Evolutionary conservation across 2,329 filamentous ascomycete genomes (phyloP).

Genomic region (Talaromyces marneffei): DNA sequence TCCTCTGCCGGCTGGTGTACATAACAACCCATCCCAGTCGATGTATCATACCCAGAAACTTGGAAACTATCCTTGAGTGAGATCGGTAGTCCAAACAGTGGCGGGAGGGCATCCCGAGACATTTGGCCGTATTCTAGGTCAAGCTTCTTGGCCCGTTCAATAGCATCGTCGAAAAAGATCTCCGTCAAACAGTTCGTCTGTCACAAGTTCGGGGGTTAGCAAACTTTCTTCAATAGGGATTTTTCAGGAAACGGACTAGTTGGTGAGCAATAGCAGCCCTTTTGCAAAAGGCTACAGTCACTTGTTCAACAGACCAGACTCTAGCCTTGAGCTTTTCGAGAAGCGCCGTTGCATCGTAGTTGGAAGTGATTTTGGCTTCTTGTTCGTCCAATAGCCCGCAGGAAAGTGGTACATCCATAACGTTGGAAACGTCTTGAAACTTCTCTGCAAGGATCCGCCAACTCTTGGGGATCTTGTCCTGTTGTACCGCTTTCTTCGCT

Average conservation of each 20-base stretch:
- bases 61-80: conserved; percentile 31
- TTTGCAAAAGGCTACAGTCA: conserved; percentile 40
- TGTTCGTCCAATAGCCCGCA: conserved; percentile 4
- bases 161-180: conserved; percentile 31
- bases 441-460: not conserved
- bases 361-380: conserved; percentile 7
- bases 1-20: conserved; percentile 6
- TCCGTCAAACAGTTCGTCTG: conserved; percentile 31
- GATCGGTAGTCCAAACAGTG: conserved; percentile 37
- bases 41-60: conserved; percentile 46
- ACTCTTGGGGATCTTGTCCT: not conserved
- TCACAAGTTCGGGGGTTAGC: not conserved
- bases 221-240: not conserved
- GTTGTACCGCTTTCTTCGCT: not conserved
- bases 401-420: conserved; percentile 9
- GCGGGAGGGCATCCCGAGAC: conserved; percentile 16
- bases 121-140: not conserved
- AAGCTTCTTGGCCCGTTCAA: conserved; percentile 29
- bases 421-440: not conserved
- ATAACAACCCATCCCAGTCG: conserved; percentile 38
- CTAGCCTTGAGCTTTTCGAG: not conserved
- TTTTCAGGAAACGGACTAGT: not conserved
- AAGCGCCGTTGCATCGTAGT: conserved; percentile 6
- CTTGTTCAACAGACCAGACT: conserved; percentile 1
- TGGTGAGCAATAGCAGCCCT: conserved; percentile 27